phyloP scores from a whole-genome alignment of 2,329 filamentous ascomycete species.

The Fusarium armeniacum region DNA sequence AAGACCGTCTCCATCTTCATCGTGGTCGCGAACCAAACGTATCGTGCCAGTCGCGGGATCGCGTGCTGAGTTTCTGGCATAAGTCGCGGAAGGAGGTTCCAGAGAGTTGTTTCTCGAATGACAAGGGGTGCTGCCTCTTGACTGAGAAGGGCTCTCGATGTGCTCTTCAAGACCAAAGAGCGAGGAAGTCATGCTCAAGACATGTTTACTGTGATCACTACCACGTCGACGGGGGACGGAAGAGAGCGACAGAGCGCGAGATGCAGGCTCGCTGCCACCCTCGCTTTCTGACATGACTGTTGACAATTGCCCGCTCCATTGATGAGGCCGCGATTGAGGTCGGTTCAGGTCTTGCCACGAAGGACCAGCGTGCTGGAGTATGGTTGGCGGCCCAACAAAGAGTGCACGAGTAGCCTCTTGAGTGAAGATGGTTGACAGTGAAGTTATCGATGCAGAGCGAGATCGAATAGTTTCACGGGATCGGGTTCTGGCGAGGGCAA shows the following conservation, averaged over 20 bases:
- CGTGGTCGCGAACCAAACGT: conserved; percentile 68
- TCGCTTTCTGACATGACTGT: conserved; percentile 75
- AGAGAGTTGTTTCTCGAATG: conserved; percentile 62
- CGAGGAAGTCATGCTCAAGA: conserved; percentile 71
- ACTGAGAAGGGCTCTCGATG: conserved; percentile 53
- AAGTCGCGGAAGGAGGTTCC: conserved; percentile 64
- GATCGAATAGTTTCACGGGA: conserved; percentile 69
- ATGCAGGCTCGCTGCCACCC: conserved; percentile 63
- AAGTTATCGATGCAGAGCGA: conserved; percentile 67
- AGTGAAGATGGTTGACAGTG: conserved; percentile 67
- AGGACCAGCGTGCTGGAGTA: conserved; percentile 48
- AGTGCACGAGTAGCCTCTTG: conserved; percentile 60
- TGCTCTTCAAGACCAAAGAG: conserved; percentile 61
- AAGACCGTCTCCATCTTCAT: conserved; percentile 75
- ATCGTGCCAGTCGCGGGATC: conserved; percentile 54
- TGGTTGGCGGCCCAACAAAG: conserved; percentile 49
- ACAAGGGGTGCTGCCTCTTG: conserved; percentile 56
- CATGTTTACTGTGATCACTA: conserved; percentile 68
- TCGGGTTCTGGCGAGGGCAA: conserved; percentile 63
- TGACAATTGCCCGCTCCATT: conserved; percentile 75
- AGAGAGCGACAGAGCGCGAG: conserved; percentile 62
- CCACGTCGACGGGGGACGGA: conserved; percentile 62
- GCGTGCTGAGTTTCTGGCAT: conserved; percentile 57
- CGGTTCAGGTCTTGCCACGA: conserved; percentile 43
- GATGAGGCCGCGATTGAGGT: conserved; percentile 60